These are phyloP conservation scores for Emericellopsis atlantica DNA, from an alignment of 2,329 filamentous ascomycete genomes.

Conservation along the genomic window DNA sequence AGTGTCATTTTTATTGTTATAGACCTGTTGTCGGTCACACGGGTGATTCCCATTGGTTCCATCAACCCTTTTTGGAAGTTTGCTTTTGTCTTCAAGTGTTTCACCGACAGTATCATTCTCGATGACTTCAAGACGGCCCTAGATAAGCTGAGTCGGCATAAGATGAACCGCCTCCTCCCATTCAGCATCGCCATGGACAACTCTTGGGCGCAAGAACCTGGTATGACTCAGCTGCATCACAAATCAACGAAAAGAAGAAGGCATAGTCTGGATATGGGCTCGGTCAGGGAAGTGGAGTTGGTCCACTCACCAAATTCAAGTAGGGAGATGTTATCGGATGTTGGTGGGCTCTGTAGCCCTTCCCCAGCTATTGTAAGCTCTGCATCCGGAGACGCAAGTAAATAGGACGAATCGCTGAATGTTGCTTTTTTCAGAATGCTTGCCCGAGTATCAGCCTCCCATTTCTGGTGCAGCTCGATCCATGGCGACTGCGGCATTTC, in stretches of 20 bases:
- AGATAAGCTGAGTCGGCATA: slow-evolving; percentile 14
- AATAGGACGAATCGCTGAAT: too few species aligned
- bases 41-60: slow-evolving; percentile 24
- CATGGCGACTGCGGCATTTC: too few species aligned
- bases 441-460: too few species aligned
- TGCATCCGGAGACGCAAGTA: too few species aligned
- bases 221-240: neutral
- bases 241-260: neutral
- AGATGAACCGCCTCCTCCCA: slow-evolving; percentile 4
- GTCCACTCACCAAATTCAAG: neutral
- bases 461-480: too few species aligned
- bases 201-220: neutral
- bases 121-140: slow-evolving; percentile 55
- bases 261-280: neutral
- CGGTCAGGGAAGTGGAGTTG: neutral
- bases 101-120: slow-evolving; percentile 53
- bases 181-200: neutral
- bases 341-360: neutral
- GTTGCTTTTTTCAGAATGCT: too few species aligned
- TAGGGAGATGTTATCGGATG: neutral
- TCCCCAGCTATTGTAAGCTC: neutral
- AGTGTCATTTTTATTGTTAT: slow-evolving; percentile 48
- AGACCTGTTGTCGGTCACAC: slow-evolving; percentile 47
- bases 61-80: slow-evolving; percentile 1
- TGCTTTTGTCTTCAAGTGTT: slow-evolving; percentile 33